A percentile compares a stretch with the other conserved stretches of the same genome.
Conservation (phyloP, 192 early-diverging fungal genomes). For the Coemansia sp. region DNA sequence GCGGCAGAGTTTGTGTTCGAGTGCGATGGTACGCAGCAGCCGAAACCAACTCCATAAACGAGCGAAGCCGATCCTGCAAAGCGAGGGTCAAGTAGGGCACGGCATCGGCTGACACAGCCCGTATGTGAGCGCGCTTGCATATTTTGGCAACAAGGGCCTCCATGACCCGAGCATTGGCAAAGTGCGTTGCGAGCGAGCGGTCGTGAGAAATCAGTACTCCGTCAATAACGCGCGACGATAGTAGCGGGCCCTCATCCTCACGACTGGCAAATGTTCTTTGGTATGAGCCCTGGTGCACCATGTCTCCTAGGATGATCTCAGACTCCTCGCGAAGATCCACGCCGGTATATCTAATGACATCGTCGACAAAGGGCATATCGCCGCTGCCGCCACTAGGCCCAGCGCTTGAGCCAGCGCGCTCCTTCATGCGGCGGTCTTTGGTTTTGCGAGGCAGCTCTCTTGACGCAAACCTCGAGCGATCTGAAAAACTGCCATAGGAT, state of each 20-base stretch:
- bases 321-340: slow-evolving; percentile 70
- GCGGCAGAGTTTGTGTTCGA: slow-evolving; percentile 58
- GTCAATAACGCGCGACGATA: slow-evolving; percentile 9
- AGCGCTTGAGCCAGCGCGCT: slow-evolving; percentile 15
- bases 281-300: slow-evolving; percentile 12
- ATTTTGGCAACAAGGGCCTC: slow-evolving; percentile 17
- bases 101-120: slow-evolving; percentile 59
- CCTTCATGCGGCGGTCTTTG: slow-evolving; percentile 31
- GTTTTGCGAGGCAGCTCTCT: slow-evolving; percentile 18
- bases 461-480: neutral
- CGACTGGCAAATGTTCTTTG: slow-evolving; percentile 2
- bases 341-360: slow-evolving; percentile 76
- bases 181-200: slow-evolving; percentile 15
- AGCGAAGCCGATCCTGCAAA: slow-evolving; percentile 62
- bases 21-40: slow-evolving; percentile 70
- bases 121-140: slow-evolving; percentile 16
- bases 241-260: slow-evolving; percentile 2
- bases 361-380: slow-evolving; percentile 52
- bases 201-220: slow-evolving; percentile 24
- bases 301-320: slow-evolving; percentile 57
- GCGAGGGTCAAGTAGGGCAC: slow-evolving; percentile 65
- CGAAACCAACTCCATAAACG: slow-evolving; percentile 65
- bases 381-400: slow-evolving; percentile 9
- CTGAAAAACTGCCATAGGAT: neutral
- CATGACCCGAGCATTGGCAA: slow-evolving; percentile 11